Evolutionary conservation across 257 asterid species (phyloP).

Genomic region (Forsythia suspensa): DNA sequence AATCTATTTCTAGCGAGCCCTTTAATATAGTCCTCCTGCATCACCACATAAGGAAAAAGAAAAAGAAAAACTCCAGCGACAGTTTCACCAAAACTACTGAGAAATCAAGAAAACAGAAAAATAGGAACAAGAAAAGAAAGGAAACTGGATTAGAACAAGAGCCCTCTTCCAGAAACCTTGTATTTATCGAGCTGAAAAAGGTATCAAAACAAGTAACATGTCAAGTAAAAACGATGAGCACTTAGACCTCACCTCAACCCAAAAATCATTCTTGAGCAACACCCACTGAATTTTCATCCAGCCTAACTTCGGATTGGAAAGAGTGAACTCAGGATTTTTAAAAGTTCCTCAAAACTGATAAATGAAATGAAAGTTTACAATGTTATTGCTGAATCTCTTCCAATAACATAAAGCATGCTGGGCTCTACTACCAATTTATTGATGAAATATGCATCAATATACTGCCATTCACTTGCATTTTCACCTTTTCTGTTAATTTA

Average conservation of each 20-base stretch:
- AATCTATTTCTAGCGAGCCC: constrained; percentile 9
- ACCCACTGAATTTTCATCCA: neutral
- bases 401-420: neutral
- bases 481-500: neutral
- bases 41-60: neutral
- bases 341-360: neutral
- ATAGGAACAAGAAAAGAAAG: neutral
- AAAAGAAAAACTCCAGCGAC: neutral
- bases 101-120: neutral
- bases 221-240: neutral
- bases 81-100: neutral
- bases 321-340: neutral
- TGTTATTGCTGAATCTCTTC: neutral
- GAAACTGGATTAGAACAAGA: neutral
- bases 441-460: neutral
- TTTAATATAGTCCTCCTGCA: constrained; percentile 24
- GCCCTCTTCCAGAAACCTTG: neutral
- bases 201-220: neutral
- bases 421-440: neutral
- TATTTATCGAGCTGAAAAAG: neutral
- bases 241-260: neutral
- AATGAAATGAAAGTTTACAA: neutral
- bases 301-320: neutral
- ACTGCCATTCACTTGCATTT: neutral
- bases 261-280: neutral